Evolutionary conservation across 2,329 filamentous ascomycete species (phyloP).

Genomic region (Monosporascus ibericus): DNA sequence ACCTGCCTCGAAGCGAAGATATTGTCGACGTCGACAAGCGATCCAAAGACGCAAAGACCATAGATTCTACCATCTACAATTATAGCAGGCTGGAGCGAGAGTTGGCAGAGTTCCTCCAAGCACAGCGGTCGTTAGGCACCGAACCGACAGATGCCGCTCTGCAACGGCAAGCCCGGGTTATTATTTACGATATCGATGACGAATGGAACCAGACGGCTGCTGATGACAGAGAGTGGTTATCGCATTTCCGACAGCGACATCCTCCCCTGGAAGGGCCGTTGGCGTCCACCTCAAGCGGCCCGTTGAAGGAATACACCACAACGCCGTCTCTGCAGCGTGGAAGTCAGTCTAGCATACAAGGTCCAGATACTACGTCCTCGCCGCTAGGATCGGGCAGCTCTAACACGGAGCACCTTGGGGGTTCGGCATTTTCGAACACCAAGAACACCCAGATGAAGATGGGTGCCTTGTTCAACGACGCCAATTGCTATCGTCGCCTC

Average conservation of each 20-base stretch:
- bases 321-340: neutral
- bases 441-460: slow-evolving; percentile 16
- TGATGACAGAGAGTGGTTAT: slow-evolving; percentile 49
- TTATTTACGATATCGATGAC: slow-evolving; percentile 57
- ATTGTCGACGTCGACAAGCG: slow-evolving; percentile 41
- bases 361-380: neutral
- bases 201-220: slow-evolving; percentile 59
- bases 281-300: slow-evolving; percentile 11
- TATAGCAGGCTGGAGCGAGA: slow-evolving; percentile 51
- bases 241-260: slow-evolving; percentile 45
- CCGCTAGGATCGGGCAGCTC: slow-evolving; percentile 5
- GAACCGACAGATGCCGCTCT: slow-evolving; percentile 49
- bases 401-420: neutral
- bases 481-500: slow-evolving; percentile 54
- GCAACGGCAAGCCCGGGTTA: slow-evolving; percentile 51
- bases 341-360: neutral
- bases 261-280: slow-evolving; percentile 15
- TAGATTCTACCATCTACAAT: slow-evolving; percentile 56
- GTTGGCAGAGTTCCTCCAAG: slow-evolving; percentile 44
- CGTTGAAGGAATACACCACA: slow-evolving; percentile 3
- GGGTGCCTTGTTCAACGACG: slow-evolving; percentile 44
- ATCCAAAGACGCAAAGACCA: slow-evolving; percentile 46
- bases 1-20: slow-evolving; percentile 51
- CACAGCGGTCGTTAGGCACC: slow-evolving; percentile 37
- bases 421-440: neutral